Percentiles rank a stretch among this genome's conserved stretches.
phyloP scores from a whole-genome alignment of 1,284 basidiomycete genomes.

The Cryptococcus jaspeensis region DNA sequence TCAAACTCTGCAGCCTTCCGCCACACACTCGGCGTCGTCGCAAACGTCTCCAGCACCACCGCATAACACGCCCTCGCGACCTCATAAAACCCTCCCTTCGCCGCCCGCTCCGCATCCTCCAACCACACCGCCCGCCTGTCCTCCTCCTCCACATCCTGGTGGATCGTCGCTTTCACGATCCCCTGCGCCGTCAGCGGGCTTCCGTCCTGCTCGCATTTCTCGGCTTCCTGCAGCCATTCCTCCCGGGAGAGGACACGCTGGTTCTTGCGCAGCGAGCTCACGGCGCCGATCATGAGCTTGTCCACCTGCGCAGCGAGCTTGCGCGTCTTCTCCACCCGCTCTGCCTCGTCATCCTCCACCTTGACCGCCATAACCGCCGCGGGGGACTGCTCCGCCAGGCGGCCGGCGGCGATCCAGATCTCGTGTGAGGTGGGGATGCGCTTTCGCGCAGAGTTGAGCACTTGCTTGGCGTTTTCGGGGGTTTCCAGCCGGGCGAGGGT shows the following conservation, averaged over 20 bases:
- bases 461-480: slow-evolving; percentile 83
- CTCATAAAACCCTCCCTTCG: slow-evolving; percentile 70
- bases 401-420: slow-evolving; percentile 96
- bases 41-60: slow-evolving; percentile 87
- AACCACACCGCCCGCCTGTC: slow-evolving; percentile 87
- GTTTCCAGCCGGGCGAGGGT: slow-evolving; percentile 91
- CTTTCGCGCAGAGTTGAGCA: slow-evolving; percentile 93
- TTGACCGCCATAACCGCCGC: slow-evolving; percentile 40
- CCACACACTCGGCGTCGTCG: slow-evolving; percentile 81
- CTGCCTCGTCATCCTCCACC: slow-evolving; percentile 58
- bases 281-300: slow-evolving; percentile 80
- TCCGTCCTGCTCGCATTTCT: slow-evolving; percentile 83
- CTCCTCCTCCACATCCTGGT: slow-evolving; percentile 92
- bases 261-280: slow-evolving; percentile 72
- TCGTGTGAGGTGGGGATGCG: slow-evolving; percentile 94
- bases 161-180: slow-evolving; percentile 92
- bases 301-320: slow-evolving; percentile 65
- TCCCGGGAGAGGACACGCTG: slow-evolving; percentile 88
- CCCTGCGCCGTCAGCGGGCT: slow-evolving; percentile 85
- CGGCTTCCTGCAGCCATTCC: slow-evolving; percentile 95
- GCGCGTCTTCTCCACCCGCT: slow-evolving; percentile 60
- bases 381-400: slow-evolving; percentile 82
- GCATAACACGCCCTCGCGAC: slow-evolving; percentile 84
- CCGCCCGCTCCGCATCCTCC: slow-evolving; percentile 81
- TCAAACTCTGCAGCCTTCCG: slow-evolving; percentile 86